phyloP scores from a whole-genome alignment of 768 basidiomycete species.

The Trametes cinnabarina region DNA sequence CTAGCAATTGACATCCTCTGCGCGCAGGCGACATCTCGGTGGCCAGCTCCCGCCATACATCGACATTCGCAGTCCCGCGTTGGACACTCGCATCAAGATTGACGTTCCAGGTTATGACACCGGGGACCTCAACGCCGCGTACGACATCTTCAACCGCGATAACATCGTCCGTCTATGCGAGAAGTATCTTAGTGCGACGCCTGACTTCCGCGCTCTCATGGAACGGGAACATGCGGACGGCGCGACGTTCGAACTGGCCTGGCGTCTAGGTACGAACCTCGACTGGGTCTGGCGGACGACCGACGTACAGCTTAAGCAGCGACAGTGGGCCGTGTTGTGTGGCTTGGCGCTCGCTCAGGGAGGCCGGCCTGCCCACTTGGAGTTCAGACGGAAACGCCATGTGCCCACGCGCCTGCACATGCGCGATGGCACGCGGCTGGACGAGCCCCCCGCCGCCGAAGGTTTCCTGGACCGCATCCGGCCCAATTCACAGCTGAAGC shows the following conservation, averaged over 20 bases:
- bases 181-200: constrained; percentile 50
- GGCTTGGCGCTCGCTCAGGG: constrained; percentile 76
- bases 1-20: not conserved
- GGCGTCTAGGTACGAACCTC: constrained; percentile 68
- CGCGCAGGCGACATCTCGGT: constrained; percentile 64
- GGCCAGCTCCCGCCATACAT: constrained; percentile 67
- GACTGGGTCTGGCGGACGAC: constrained; percentile 87
- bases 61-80: constrained; percentile 66
- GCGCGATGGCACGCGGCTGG: constrained; percentile 47
- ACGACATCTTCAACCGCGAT: constrained; percentile 52
- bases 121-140: constrained; percentile 39
- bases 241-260: constrained; percentile 67
- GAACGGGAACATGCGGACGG: constrained; percentile 54
- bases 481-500: constrained; percentile 53
- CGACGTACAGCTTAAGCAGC: constrained; percentile 56
- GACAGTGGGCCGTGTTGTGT: constrained; percentile 73
- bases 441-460: constrained; percentile 81
- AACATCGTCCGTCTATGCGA: constrained; percentile 65
- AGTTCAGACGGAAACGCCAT: constrained; percentile 76
- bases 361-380: constrained; percentile 51
- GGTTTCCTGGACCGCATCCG: constrained; percentile 79
- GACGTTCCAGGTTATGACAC: constrained; percentile 55
- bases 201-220: constrained; percentile 63
- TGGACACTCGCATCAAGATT: constrained; percentile 68
- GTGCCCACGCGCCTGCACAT: constrained; percentile 44